Conservation (phyloP, 2,329 filamentous ascomycete species). For the Fusarium palustre region DNA sequence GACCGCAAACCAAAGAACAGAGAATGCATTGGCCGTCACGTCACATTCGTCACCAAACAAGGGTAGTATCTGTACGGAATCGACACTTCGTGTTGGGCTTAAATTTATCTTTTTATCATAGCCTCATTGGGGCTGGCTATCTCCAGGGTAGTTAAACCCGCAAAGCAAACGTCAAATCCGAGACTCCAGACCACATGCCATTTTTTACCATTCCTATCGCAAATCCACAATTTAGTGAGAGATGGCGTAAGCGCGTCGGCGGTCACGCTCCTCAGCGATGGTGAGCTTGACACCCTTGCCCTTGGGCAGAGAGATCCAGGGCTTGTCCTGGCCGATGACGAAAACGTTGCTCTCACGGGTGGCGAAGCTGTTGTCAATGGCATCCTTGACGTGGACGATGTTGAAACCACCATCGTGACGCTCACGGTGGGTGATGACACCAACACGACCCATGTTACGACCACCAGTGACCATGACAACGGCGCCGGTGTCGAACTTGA, state of each 20-base stretch:
- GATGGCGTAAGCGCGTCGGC: conserved; percentile 78
- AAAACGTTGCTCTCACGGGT: conserved; percentile 99
- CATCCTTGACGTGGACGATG: conserved; percentile 99
- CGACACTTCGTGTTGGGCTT: conserved; percentile 48
- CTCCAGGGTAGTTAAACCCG: conserved; percentile 49
- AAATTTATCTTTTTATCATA: conserved; percentile 55
- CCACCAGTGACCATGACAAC: conserved; percentile 99
- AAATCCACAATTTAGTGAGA: conserved; percentile 60
- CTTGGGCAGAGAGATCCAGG: conserved; percentile 99
- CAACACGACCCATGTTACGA: conserved; percentile 99
- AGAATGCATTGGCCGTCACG: neutral
- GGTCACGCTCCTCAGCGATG: conserved; percentile 99
- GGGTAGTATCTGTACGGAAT: conserved; percentile 28
- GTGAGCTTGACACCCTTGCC: conserved; percentile 99
- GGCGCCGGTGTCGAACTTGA: conserved; percentile 98
- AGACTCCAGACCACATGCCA: conserved; percentile 57
- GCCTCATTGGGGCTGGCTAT: conserved; percentile 52
- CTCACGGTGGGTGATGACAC: conserved; percentile 99
- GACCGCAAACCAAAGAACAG: no score
- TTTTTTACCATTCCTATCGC: conserved; percentile 46
- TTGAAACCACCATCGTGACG: conserved; percentile 99
- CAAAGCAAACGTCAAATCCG: conserved; percentile 56
- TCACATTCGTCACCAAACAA: conserved; percentile 8
- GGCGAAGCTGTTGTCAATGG: conserved; percentile 99
- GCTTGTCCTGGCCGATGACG: conserved; percentile 98